Evolutionary conservation across 768 basidiomycete species (phyloP).

Genomic region (Cyathus striatus): DNA sequence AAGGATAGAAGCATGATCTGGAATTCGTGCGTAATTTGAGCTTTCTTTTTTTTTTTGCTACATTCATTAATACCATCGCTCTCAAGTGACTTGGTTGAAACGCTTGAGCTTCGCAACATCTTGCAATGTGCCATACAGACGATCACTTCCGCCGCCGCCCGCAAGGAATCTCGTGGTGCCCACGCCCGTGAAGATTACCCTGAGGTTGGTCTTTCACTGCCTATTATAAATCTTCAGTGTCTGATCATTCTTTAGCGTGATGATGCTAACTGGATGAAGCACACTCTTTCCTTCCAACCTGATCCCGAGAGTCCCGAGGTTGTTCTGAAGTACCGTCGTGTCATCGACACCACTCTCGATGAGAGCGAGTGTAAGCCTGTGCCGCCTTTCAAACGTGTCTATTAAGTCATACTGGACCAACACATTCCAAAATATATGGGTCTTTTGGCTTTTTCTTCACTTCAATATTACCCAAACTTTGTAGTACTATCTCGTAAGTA

Average conservation of each 20-base stretch:
- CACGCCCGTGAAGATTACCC: conserved; percentile 98
- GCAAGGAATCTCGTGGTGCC: conserved; percentile 97
- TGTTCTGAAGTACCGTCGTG: conserved; percentile 82
- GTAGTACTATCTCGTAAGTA: not conserved
- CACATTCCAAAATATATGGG: too few species aligned
- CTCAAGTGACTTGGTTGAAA: conserved; percentile 89
- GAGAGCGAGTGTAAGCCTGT: conserved; percentile 96
- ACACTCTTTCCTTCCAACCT: conserved; percentile 89
- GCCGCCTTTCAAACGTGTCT: conserved; percentile 96
- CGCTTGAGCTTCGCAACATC: conserved; percentile 93
- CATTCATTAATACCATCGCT: conserved; percentile 3
- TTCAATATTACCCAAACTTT: too few species aligned
- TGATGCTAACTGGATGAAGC: conserved; percentile 92
- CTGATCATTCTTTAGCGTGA: conserved; percentile 61
- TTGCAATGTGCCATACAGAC: conserved; percentile 96
- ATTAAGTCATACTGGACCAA: too few species aligned
- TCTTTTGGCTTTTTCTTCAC: too few species aligned
- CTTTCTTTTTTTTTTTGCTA: not conserved
- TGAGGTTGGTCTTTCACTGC: conserved; percentile 50
- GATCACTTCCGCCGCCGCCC: conserved; percentile 86
- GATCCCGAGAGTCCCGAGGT: conserved; percentile 76
- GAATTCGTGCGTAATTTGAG: conserved; percentile 74
- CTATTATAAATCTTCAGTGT: not conserved
- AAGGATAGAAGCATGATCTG: conserved; percentile 99
- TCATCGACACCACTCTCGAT: conserved; percentile 84